phyloP scores from a whole-genome alignment of 2,329 filamentous ascomycete species.

The Hymenoscyphus occultus region DNA sequence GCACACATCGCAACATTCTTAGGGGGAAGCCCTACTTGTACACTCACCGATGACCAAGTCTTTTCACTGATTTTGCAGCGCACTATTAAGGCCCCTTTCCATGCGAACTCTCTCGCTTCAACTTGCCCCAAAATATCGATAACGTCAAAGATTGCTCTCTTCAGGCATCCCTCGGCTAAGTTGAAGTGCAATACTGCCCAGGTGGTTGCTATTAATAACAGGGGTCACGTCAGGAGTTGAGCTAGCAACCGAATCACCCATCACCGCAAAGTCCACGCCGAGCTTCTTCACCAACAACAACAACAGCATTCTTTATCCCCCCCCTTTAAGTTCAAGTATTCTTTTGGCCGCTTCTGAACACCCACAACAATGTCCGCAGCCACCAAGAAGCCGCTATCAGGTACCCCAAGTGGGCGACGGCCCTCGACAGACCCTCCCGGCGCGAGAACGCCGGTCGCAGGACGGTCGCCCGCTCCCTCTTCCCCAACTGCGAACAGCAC shows the following conservation, averaged over 20 bases:
- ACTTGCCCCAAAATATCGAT: no score
- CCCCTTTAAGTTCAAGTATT: neutral
- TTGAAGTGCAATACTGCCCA: neutral
- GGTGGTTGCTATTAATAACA: constrained; percentile 9
- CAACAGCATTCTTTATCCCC: constrained; percentile 13
- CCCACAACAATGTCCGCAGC: constrained; percentile 40
- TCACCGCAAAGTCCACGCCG: constrained; percentile 13
- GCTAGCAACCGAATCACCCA: neutral
- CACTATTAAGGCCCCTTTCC: no score
- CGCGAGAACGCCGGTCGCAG: constrained; percentile 27
- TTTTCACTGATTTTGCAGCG: no score
- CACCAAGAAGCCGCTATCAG: constrained; percentile 41
- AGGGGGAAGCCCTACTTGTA: neutral
- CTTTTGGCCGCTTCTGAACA: constrained; percentile 5
- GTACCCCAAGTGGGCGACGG: constrained; percentile 28
- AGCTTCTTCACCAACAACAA: constrained; percentile 13
- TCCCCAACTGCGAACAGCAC: constrained; percentile 34
- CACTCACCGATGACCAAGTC: no score
- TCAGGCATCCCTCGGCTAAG: no score
- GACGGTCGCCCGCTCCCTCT: neutral
- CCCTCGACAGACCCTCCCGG: constrained; percentile 32
- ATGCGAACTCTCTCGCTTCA: no score
- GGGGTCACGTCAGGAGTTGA: constrained; percentile 13
- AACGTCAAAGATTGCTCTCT: no score
- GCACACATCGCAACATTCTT: constrained; percentile 6